Conservation (phyloP, 495 filamentous ascomycete species). For the Pyrenula massariospora region DNA sequence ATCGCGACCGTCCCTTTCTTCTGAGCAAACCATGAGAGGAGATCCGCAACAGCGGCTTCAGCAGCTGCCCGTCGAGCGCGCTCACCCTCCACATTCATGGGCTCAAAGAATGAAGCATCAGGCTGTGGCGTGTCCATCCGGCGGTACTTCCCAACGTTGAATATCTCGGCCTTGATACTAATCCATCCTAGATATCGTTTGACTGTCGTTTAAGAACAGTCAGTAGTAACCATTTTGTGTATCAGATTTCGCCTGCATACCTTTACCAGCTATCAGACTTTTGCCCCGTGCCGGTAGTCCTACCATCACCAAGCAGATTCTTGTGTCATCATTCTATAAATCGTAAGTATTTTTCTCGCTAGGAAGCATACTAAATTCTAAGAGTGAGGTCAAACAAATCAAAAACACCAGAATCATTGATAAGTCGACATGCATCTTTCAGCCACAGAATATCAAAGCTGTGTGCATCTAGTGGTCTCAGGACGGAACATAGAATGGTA, state of each 20-base stretch:
- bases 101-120: constrained; percentile 86
- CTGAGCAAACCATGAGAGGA: constrained; percentile 78
- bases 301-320: constrained; percentile 98
- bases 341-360: constrained; percentile 1
- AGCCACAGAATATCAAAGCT: too few relatives aligned
- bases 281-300: constrained; percentile 91
- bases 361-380: too few relatives aligned
- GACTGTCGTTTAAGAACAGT: constrained; percentile 36
- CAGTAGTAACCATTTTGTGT: constrained; percentile 1
- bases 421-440: too few relatives aligned
- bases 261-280: constrained; percentile 93
- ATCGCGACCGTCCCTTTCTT: constrained; percentile 74
- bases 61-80: constrained; percentile 76
- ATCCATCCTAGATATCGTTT: constrained; percentile 95
- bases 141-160: constrained; percentile 95
- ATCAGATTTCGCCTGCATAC: constrained; percentile 36
- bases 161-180: constrained; percentile 79
- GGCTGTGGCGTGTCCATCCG: constrained; percentile 78
- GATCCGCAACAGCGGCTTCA: constrained; percentile 79
- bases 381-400: too few relatives aligned
- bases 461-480: too few relatives aligned
- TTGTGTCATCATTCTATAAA: constrained; percentile 68
- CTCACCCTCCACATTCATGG: constrained; percentile 77
- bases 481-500: too few relatives aligned
- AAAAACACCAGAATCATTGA: too few relatives aligned